These are phyloP conservation scores for Taphrina communis DNA, from an alignment of 1,139 yeast genomes.

Conservation along the genomic window DNA sequence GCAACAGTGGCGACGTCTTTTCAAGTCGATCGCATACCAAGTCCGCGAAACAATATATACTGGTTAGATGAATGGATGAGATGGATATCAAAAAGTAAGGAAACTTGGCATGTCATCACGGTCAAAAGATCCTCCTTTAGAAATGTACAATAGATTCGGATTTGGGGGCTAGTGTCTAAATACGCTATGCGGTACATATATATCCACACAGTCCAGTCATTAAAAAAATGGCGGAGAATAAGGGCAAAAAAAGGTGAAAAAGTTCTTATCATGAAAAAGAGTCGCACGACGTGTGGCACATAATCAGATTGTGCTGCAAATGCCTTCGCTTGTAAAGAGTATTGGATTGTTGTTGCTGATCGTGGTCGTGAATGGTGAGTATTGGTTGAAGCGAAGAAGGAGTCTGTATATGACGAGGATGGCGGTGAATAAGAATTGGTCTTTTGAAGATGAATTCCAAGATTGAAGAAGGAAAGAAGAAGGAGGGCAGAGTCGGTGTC, in stretches of 20 bases:
- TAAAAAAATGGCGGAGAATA: no score
- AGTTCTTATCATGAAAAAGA: background rate
- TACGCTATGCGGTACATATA: constrained; percentile 14
- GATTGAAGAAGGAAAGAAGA: background rate
- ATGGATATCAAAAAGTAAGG: background rate
- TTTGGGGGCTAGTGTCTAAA: background rate
- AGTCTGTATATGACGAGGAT: background rate
- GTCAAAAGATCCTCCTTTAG: background rate
- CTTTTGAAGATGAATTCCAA: no score
- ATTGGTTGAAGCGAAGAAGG: no score
- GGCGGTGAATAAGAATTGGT: background rate
- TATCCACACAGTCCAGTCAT: background rate
- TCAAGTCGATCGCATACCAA: constrained; percentile 52
- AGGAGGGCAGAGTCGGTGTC: background rate
- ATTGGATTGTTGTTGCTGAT: no score
- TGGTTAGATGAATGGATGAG: background rate
- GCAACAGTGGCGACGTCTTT: constrained; percentile 68
- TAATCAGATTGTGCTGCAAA: no score
- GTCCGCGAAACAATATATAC: constrained; percentile 26
- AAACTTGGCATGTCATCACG: background rate
- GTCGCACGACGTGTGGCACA: background rate
- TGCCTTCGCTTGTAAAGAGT: constrained; percentile 1
- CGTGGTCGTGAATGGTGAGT: no score
- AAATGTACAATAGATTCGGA: background rate
- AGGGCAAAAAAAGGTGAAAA: no score